Evolutionary conservation across 1,284 basidiomycete species (phyloP), one percentile per base, ranked within the genome.

Genomic region (Ganoderma boninense): DNA sequence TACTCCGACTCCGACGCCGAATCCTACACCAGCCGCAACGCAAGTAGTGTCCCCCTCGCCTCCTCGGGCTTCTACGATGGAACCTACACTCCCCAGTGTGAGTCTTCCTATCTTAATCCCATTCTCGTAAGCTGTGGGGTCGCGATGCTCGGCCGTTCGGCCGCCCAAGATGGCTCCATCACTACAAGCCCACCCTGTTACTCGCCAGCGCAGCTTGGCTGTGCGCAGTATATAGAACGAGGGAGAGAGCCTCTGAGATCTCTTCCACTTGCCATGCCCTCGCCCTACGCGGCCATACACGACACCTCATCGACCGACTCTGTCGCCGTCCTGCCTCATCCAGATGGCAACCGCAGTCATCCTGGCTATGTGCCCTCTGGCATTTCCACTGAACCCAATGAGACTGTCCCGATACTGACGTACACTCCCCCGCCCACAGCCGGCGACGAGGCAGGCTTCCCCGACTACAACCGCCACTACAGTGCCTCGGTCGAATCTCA

Each of bases 41-140:
- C 85, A 66, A 89, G 87, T 79, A 86, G 86, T 20, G 86, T 89
- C 69, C 86, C 87, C 65, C 84, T 91, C 69, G 86, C 87, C 70
- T 83, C 84, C 57, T 83, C 83, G 43, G 84, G 80, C 29, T 88
- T 84, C 77, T 86, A 87, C 73, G 86, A 89, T 68, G 76, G 81
- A 75, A 73, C 77, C 74, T 81, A 80, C 59, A 80, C 77, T 54
- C 73, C 78, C 57, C 77, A 79, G 67, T 76, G 80, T 81, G 67
- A 74, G 80, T 79, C 11, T 49, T 66, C 54, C 64, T 66, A 44
- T 66, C 54, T 65, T 66, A 29, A 35, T 57, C 4, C 23, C 2
- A 13, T 16, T 57, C 35, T 49, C 46, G 62, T 44, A 49, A n/a
- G 8, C 57, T 66, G 35, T 64, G 46, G 63, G 23, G 46, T 49